Evolutionary conservation across 306 rosid species (phyloP), one percentile per base, ranked within the genome.

Genomic region (Lupinus albus): DNA sequence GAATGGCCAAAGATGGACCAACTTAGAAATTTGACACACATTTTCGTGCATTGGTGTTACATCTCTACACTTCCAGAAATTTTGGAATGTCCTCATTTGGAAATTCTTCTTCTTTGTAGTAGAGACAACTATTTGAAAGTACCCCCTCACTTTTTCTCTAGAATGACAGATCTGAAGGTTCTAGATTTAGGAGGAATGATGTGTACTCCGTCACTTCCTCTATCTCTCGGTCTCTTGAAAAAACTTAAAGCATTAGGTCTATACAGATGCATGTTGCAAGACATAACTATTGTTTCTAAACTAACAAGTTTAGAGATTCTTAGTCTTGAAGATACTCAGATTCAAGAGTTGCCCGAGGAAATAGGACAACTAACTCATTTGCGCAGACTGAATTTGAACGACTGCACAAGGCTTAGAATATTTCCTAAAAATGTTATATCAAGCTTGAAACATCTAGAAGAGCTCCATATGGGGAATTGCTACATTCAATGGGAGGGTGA

Each of bases 371-470:
- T 83, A 1, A 70, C 68, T 58, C 18, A 3, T 39, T 32, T 83
- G 1, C 67, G 25, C 15, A 4, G 56, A 69, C 44, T 81, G 13
- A 67, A 78, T 64, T 69, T 81, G 50, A 5, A 6, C 0, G 1
- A 1, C 3, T 81, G 85, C 15, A 36, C 33, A 13, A 3, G 25
- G 3, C 80, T 81, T 16, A 5, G 32, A 70, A 32, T 68, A 33
- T 70, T 74, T 51, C 55, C 74, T 15, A 46, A 60, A 11, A 30
- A 74, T 55, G 45, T 81, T 5, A 7, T 73, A 45, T 81, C 82
- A 3, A 14, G 68, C 45, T 65, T 78, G 33, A 73, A 5, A 16
- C 35, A 14, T n/a, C 13, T 81, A 14, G 73, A 66, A 62, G 78
- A 77, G 28, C 20, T 81, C 48, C 25, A 62, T 42, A 59, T 60